Conservation (phyloP, 2,329 filamentous ascomycete genomes). For the Aspergillus texensis region DNA sequence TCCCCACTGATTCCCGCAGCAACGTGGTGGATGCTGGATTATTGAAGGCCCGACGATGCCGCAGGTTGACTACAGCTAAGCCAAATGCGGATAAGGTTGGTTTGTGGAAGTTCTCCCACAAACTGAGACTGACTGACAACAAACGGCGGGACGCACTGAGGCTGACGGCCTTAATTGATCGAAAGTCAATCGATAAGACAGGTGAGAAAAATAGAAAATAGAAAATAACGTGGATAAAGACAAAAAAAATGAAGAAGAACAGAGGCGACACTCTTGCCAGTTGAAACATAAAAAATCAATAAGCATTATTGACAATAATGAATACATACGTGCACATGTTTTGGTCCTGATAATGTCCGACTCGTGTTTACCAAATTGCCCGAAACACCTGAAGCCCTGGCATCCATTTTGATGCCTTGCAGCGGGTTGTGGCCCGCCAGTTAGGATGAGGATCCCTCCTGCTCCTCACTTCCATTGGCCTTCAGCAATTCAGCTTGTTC, state of each 20-base stretch:
- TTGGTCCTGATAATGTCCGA: background rate
- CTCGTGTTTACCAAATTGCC: background rate
- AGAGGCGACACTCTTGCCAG: no score
- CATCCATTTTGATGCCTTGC: background rate
- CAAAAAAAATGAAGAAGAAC: background rate
- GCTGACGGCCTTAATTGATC: background rate
- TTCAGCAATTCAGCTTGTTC: background rate
- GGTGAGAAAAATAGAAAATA: background rate
- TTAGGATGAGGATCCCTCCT: background rate
- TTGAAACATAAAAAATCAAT: background rate
- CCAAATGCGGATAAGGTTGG: background rate
- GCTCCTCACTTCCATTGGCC: background rate
- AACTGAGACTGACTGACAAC: background rate
- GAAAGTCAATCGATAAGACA: background rate
- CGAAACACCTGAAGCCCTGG: background rate
- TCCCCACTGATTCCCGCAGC: slow-evolving; percentile 19
- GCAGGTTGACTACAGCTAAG: background rate
- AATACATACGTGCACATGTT: background rate
- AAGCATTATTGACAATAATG: background rate
- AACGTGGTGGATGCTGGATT: slow-evolving; percentile 14
- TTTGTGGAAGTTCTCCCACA: background rate
- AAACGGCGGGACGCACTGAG: background rate
- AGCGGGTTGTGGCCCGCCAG: background rate
- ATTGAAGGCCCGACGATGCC: background rate
- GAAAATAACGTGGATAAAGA: background rate